Base-by-base conservation (phyloP, 305 asterid genomes). In the Fraxinus latifolia region DNA sequence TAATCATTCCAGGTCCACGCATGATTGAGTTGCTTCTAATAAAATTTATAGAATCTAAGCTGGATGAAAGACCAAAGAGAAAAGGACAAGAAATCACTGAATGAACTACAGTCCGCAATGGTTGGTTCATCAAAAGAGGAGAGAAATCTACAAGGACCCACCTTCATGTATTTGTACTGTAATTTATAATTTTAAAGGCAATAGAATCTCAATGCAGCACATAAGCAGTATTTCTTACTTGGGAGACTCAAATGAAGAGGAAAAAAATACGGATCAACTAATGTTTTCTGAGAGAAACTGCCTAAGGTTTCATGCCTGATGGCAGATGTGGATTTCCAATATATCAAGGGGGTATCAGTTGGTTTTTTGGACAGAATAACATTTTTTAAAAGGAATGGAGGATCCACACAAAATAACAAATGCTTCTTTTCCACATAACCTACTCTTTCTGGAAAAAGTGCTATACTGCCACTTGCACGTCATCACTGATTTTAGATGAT, bases 181-280 rank as follows among this genome's bases (percentile, higher is more conserved):
- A 17, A 14, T 33, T 32, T 73, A 11, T 7, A 0, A n/a, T 73
- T 11, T 74, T 15, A 58, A 74, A 62, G 75, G 33, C 23, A 14
- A 81, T 31, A 60, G 23, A 55, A 19, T 68, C 70, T 75, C 15
- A 75, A 75, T 81, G 80, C 67, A 74, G 58, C 67, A 81, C n/a
- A n/a, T n/a, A 39, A 74, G 62, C 23, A n/a, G 23, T 1, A 53
- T 53, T 53, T 58, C 29, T 7, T 58, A 58, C 29, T 21, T 8
- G 29, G 14, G 14, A 7, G 29, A 19, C 31, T 60, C 70, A 19
- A 60, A 60, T 6, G 14, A 60, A n/a, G n/a, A n/a, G 23, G 12
- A 17, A 60, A 60, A 60, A 31, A 19, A 21, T 11, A 60, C 58
- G 34, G 31, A 58, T 68, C 39, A 67, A 83, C 33, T 3, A 7